Conservation (phyloP, 345 rosid genomes). For the Streptanthus diversifolius region DNA sequence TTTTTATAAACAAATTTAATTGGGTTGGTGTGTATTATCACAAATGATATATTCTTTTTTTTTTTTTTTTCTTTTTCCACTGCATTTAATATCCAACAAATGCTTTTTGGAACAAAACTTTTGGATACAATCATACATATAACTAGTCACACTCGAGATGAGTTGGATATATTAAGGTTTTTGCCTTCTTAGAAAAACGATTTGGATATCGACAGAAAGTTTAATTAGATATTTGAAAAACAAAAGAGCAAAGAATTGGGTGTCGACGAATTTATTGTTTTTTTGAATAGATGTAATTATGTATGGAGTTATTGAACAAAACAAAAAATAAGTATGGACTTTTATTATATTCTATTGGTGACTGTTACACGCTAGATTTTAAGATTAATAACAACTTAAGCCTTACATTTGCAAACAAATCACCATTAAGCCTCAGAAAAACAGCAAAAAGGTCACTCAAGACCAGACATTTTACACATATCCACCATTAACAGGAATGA, state of each 20-base stretch:
- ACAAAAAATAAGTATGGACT: background rate
- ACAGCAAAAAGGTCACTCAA: background rate
- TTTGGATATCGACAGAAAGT: background rate
- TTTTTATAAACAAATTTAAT: constrained; percentile 23
- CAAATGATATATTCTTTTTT: background rate
- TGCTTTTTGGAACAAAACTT: constrained; percentile 7
- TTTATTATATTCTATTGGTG: background rate
- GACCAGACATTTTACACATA: constrained; percentile 11
- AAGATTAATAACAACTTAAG: background rate
- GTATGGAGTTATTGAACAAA: background rate
- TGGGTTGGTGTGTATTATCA: constrained; percentile 21
- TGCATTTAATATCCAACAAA: background rate
- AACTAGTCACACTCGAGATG: background rate
- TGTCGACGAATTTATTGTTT: background rate
- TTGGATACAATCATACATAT: background rate
- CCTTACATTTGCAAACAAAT: background rate
- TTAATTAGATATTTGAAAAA: background rate
- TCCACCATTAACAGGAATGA: constrained; percentile 45
- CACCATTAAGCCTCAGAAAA: background rate
- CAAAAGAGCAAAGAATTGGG: background rate
- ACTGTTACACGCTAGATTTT: background rate
- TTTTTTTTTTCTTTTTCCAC: background rate
- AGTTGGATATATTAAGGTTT: background rate
- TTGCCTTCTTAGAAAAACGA: background rate
- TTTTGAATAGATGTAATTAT: background rate